phyloP scores from a whole-genome alignment of 495 filamentous ascomycete genomes.

The Clavariopsis aquatica region DNA sequence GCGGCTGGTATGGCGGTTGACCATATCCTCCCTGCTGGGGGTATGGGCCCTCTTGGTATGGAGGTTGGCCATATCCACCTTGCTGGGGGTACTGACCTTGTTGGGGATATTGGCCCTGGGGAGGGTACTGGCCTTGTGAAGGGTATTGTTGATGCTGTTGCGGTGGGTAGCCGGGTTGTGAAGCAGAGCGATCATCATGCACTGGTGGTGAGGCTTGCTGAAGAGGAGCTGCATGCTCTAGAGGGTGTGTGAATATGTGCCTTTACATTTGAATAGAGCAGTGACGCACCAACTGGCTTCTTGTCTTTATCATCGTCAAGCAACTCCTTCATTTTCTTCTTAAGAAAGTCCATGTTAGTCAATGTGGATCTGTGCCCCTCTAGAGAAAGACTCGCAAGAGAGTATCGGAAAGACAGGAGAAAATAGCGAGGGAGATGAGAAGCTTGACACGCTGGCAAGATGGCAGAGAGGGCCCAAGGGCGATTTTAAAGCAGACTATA shows the following conservation, averaged over 20 bases:
- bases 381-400: no score
- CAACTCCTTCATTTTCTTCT: constrained; percentile 34
- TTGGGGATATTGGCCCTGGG: not conserved
- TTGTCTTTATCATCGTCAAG: constrained; percentile 22
- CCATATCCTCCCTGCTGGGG: no score
- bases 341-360: constrained; percentile 28
- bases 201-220: not conserved
- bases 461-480: not conserved
- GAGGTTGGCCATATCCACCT: no score
- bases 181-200: not conserved
- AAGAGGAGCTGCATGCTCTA: not conserved
- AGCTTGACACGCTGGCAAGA: not conserved
- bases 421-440: no score
- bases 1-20: no score
- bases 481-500: not conserved
- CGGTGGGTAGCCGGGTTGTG: constrained; percentile 8
- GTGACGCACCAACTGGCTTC: constrained; percentile 6
- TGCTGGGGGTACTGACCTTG: no score
- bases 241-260: not conserved
- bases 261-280: not conserved
- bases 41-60: no score
- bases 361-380: not conserved
- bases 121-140: not conserved
- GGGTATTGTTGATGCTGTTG: constrained; percentile 2
- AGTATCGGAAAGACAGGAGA: no score